phyloP scores from a whole-genome alignment of 257 asterid genomes.

The Cinchona pubescens region DNA sequence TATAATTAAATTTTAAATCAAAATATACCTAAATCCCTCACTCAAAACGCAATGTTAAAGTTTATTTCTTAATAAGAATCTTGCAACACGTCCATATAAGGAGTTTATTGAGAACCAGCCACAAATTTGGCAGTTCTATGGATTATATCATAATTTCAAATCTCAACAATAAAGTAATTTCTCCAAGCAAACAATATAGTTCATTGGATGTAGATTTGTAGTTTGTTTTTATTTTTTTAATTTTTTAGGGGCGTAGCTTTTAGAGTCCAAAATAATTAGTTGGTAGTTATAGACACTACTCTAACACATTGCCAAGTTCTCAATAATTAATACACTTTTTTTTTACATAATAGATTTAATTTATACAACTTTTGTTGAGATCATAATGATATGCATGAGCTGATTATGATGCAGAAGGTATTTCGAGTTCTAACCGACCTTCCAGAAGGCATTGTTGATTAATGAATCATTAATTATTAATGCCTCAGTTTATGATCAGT shows the following conservation, averaged over 20 bases:
- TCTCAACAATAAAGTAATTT: too few species aligned
- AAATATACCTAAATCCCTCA: too few species aligned
- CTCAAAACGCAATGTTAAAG: too few species aligned
- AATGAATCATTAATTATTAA: neutral
- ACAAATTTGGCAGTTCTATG: too few species aligned
- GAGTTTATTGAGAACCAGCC: too few species aligned
- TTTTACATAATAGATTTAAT: neutral
- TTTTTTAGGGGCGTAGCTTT: neutral
- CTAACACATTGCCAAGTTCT: neutral
- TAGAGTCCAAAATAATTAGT: neutral
- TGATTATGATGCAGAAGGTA: neutral
- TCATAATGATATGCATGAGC: neutral
- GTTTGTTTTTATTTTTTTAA: too few species aligned
- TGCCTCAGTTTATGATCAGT: neutral
- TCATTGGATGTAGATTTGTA: too few species aligned
- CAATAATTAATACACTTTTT: neutral
- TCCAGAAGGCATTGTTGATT: neutral
- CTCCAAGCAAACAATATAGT: too few species aligned
- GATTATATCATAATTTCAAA: too few species aligned
- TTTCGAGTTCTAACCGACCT: neutral
- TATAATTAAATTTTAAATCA: too few species aligned
- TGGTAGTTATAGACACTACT: neutral
- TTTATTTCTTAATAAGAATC: too few species aligned
- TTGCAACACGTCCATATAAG: too few species aligned
- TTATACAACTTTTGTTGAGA: neutral